Conservation (phyloP, 345 rosid species). For the Euphorbia tirucalli region DNA sequence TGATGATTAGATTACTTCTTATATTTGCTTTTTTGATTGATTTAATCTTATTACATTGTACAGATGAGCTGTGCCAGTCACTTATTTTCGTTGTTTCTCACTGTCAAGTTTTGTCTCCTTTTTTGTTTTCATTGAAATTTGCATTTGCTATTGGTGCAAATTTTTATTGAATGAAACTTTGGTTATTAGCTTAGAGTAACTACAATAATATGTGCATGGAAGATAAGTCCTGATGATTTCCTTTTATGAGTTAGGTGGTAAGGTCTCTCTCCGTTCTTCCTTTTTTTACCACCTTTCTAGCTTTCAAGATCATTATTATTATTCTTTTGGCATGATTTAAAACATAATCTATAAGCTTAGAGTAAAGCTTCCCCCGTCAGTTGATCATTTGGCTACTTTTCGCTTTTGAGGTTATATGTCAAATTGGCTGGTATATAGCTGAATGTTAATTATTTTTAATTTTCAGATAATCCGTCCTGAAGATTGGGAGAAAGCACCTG, state of each 20-base stretch:
- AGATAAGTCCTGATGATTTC: not conserved
- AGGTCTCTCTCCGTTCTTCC: not conserved
- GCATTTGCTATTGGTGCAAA: not conserved
- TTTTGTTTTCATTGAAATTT: not conserved
- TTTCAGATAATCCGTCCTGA: constrained; percentile 82
- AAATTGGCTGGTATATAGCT: constrained; percentile 11
- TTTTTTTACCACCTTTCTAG: not conserved
- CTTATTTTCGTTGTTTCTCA: not conserved
- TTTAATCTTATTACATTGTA: not conserved
- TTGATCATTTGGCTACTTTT: not conserved
- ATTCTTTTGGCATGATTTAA: not conserved
- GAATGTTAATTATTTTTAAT: constrained; percentile 30
- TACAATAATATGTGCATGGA: not conserved
- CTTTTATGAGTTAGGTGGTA: not conserved
- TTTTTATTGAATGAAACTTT: not conserved
- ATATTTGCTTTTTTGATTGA: not conserved
- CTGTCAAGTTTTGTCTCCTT: not conserved
- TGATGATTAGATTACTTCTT: not conserved
- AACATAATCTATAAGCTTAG: not conserved
- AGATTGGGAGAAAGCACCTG: constrained; percentile 68
- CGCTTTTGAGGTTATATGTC: constrained; percentile 5
- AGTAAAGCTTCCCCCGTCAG: not conserved
- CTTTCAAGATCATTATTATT: not conserved
- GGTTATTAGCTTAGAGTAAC: too few relatives aligned
- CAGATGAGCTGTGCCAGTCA: not conserved